These are phyloP conservation scores for Mortierella hygrophila DNA, from an alignment of 192 early-diverging fungal genomes.

Conservation along the genomic window DNA sequence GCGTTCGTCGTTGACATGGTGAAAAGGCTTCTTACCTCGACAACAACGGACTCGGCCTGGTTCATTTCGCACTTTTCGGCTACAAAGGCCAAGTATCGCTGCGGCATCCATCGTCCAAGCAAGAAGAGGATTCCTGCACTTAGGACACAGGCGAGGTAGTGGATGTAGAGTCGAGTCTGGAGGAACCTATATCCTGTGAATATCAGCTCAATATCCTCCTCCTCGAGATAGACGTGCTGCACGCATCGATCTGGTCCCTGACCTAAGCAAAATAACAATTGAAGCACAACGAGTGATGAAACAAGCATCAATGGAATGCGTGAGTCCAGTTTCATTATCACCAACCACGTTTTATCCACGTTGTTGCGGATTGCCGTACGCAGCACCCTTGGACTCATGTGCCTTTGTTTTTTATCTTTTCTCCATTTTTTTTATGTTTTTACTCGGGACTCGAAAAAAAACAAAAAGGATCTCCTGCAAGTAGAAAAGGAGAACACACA, in stretches of 20 bases:
- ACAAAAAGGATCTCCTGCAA: background rate
- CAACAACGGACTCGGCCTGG: conserved; percentile 75
- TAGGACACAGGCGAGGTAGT: conserved; percentile 72
- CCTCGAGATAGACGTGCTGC: conserved; percentile 40
- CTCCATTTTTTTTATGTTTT: background rate
- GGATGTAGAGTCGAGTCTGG: conserved; percentile 63
- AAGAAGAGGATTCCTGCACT: conserved; percentile 81
- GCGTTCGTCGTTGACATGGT: background rate
- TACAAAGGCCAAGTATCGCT: conserved; percentile 76
- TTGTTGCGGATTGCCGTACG: background rate
- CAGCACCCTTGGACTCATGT: conserved; percentile 10
- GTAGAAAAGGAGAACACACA: background rate
- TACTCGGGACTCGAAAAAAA: conserved; percentile 6
- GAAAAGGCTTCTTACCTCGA: conserved; percentile 57
- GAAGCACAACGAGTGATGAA: background rate
- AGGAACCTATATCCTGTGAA: conserved; percentile 72
- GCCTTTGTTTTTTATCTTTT: background rate
- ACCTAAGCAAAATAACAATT: background rate
- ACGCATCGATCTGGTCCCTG: background rate
- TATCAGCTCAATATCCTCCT: conserved; percentile 41
- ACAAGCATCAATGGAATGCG: background rate
- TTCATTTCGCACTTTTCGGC: conserved; percentile 69
- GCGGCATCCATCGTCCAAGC: conserved; percentile 89
- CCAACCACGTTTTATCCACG: background rate
- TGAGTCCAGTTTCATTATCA: conserved; percentile 4